A percentile compares a stretch with the other conserved stretches of the same genome.
phyloP scores from a whole-genome alignment of 2,329 filamentous ascomycete genomes.

The Clonostachys solani region DNA sequence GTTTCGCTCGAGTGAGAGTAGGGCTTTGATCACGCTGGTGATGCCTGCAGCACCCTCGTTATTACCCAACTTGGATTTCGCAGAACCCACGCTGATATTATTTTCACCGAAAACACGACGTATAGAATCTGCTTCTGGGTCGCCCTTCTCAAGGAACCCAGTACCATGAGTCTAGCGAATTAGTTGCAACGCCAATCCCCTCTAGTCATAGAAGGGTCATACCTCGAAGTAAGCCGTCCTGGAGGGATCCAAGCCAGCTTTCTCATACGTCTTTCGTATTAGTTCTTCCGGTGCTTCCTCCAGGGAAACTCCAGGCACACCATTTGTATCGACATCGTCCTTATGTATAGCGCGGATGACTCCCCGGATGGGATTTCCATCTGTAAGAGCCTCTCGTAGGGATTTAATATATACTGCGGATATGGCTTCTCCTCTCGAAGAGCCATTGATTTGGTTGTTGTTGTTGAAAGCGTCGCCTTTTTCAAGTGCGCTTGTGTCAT shows the following conservation, averaged over 20 bases:
- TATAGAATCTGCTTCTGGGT: conserved; percentile 19
- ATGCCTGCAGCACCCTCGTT: conserved; percentile 34
- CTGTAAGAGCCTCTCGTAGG: conserved; percentile 34
- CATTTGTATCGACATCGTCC: conserved; percentile 32
- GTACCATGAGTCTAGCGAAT: conserved; percentile 32
- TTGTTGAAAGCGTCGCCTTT: conserved; percentile 14
- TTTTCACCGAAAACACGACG: conserved; percentile 14
- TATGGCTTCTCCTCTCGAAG: conserved; percentile 39
- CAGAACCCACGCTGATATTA: conserved; percentile 15
- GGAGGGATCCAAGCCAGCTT: conserved; percentile 9
- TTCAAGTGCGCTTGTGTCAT: conserved; percentile 15
- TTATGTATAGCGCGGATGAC: conserved; percentile 22
- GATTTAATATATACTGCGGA: conserved; percentile 34
- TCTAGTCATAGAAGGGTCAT: conserved; percentile 13
- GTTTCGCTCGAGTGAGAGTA: conserved; percentile 32
- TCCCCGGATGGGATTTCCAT: conserved; percentile 31
- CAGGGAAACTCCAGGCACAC: conserved; percentile 32
- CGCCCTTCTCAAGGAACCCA: conserved; percentile 17
- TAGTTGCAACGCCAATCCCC: conserved; percentile 40
- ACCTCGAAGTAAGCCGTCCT: conserved; percentile 13
- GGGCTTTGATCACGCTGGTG: conserved; percentile 34
- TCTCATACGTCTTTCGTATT: conserved; percentile 28
- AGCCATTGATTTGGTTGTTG: conserved; percentile 36
- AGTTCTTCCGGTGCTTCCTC: conserved; percentile 24
- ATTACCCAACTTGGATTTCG: conserved; percentile 38